Conservation (phyloP, 108 stramenopile genomes). For the Pseudonitzschia pungens region DNA sequence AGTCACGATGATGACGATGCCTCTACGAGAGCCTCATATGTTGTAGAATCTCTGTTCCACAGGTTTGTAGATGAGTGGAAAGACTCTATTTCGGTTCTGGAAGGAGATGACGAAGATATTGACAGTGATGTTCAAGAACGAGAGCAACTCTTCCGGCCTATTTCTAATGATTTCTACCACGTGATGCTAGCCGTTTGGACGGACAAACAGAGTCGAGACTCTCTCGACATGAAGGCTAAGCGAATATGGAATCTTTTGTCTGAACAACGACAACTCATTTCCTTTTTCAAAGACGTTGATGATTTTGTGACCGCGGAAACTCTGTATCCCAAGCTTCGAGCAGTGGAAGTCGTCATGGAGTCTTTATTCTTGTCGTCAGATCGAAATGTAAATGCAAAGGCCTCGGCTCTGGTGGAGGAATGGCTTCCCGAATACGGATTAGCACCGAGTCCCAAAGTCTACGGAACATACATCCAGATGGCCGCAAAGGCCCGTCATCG, state of each 20-base stretch:
- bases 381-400: conserved; percentile 25
- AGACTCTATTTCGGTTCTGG: neutral
- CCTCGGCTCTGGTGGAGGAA: conserved; percentile 25
- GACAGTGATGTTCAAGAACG: conserved; percentile 2
- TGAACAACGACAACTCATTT: conserved; percentile 26
- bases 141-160: conserved; percentile 31
- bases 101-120: neutral
- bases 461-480: conserved; percentile 25
- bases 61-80: conserved; percentile 27
- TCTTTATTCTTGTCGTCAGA: conserved; percentile 18
- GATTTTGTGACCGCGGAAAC: neutral
- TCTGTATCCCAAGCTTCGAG: conserved; percentile 3
- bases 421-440: conserved; percentile 20
- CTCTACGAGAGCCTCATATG: conserved; percentile 4
- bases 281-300: neutral
- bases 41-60: conserved; percentile 13
- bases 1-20: neutral
- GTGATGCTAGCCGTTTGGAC: conserved; percentile 25
- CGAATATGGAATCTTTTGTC: conserved; percentile 21
- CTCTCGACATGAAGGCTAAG: conserved; percentile 13
- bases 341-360: conserved; percentile 27
- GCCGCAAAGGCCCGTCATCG: conserved; percentile 31
- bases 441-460: conserved; percentile 20
- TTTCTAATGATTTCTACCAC: conserved; percentile 12
- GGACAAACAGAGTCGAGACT: neutral